Conservation (phyloP, 495 filamentous ascomycete genomes). For the Terfezia boudieri region DNA sequence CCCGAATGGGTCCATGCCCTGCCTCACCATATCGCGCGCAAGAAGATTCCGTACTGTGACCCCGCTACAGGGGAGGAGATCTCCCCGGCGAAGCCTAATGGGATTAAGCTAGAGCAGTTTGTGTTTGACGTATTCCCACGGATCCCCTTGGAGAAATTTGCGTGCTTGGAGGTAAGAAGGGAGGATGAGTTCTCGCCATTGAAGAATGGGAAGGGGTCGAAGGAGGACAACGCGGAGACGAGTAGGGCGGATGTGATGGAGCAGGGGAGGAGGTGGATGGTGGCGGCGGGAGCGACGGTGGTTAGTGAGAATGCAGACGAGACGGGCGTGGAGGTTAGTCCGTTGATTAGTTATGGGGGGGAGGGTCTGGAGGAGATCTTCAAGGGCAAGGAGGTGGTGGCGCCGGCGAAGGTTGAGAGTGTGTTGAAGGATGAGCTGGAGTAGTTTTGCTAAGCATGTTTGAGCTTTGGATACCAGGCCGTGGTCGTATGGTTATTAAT, state of each 20-base stretch:
- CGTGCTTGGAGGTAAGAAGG: conserved; percentile 81
- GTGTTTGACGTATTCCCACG: conserved; percentile 97
- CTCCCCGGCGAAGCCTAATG: conserved; percentile 86
- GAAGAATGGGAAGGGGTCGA: conserved; percentile 83
- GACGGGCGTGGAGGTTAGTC: conserved; percentile 71
- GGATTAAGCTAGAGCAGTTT: conserved; percentile 97
- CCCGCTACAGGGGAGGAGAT: conserved; percentile 49
- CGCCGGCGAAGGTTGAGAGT: conserved; percentile 54
- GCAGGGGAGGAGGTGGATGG: conserved; percentile 67
- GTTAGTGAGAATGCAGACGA: conserved; percentile 42
- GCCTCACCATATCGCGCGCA: conserved; percentile 85
- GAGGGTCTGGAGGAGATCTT: conserved; percentile 70
- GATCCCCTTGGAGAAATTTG: conserved; percentile 70
- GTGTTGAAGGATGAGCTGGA: conserved; percentile 26
- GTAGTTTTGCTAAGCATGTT: no score
- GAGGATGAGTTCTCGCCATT: conserved; percentile 97
- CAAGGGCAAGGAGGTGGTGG: conserved; percentile 49
- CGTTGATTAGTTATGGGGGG: conserved; percentile 83
- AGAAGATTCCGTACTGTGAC: conserved; percentile 90
- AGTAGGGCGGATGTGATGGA: conserved; percentile 70
- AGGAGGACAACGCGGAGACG: conserved; percentile 85
- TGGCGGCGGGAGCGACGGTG: conserved; percentile 55
- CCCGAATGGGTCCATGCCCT: conserved; percentile 65
- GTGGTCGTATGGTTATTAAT: no score
- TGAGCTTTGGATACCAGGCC: no score